phyloP scores from a whole-genome alignment of 345 rosid genomes.

The Eucalyptus sp. region DNA sequence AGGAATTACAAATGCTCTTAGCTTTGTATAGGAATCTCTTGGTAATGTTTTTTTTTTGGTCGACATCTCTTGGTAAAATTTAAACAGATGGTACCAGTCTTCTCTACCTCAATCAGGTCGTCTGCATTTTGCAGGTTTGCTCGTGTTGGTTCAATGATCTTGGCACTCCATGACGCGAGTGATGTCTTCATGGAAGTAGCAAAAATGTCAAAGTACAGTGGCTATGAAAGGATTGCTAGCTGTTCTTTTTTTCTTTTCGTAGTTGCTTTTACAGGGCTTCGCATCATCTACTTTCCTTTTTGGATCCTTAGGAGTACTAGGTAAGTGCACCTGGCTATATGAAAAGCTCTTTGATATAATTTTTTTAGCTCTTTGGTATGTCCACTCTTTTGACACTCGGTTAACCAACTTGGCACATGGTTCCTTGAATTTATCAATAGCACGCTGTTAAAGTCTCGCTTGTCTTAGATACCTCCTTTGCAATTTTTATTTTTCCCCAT shows the following conservation, averaged over 20 bases:
- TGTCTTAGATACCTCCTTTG: background rate
- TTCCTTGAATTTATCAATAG: background rate
- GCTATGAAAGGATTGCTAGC: conserved; percentile 44
- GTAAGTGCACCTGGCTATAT: conserved; percentile 8
- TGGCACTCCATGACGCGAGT: conserved; percentile 67
- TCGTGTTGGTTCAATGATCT: conserved; percentile 56
- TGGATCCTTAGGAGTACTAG: conserved; percentile 79
- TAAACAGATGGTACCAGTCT: background rate
- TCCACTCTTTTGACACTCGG: background rate
- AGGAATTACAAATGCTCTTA: background rate
- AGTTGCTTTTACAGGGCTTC: conserved; percentile 44
- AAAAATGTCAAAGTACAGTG: conserved; percentile 84
- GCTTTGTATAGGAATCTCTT: background rate
- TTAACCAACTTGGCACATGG: background rate
- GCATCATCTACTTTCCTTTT: conserved; percentile 50
- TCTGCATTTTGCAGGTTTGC: conserved; percentile 32
- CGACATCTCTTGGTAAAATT: background rate
- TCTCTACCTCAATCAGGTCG: background rate
- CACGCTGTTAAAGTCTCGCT: background rate
- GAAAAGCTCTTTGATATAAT: background rate
- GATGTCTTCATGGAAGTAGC: conserved; percentile 70
- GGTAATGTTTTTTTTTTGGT: background rate
- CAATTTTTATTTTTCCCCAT: background rate
- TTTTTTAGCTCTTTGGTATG: background rate
- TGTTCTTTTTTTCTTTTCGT: conserved; percentile 36